Evolutionary conservation across 495 filamentous ascomycete species (phyloP).

Genomic region (Usnea hakonensis): DNA sequence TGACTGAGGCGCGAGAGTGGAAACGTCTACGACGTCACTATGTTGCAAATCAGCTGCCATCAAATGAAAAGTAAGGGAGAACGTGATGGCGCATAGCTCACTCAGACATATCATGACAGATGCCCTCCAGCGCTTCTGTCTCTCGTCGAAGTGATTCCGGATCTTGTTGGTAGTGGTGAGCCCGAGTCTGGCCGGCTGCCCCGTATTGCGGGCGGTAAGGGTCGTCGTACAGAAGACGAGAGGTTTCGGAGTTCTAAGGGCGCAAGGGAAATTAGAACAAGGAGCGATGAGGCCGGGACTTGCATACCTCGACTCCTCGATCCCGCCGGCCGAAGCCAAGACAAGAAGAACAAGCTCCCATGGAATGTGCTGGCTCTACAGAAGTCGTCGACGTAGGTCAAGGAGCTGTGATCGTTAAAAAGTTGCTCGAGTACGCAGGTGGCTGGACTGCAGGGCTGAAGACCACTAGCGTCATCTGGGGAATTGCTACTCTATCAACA

Average conservation of each 20-base stretch:
- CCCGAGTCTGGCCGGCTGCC: slow-evolving; percentile 38
- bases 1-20: neutral
- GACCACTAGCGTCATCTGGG: neutral
- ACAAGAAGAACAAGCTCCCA: slow-evolving; percentile 47
- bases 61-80: neutral
- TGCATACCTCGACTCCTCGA: slow-evolving; percentile 38
- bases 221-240: slow-evolving; percentile 45
- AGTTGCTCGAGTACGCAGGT: neutral
- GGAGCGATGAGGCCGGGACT: neutral
- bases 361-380: slow-evolving; percentile 24
- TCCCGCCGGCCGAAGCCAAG: slow-evolving; percentile 41
- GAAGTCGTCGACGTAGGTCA: neutral
- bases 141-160: slow-evolving; percentile 43
- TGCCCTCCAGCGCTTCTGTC: slow-evolving; percentile 45
- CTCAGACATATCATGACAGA: slow-evolving; percentile 48
- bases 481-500: neutral
- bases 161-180: slow-evolving; percentile 37
- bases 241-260: slow-evolving; percentile 40
- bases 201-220: slow-evolving; percentile 44
- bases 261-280: slow-evolving; percentile 20
- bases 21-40: slow-evolving; percentile 23
- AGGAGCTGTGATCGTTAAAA: neutral
- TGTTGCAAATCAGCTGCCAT: neutral
- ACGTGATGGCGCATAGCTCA: slow-evolving; percentile 23
- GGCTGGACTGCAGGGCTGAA: neutral